A percentile compares a stretch with the other conserved stretches of the same genome.
These are phyloP conservation scores for Diaporthe australafricana DNA, from an alignment of 2,329 filamentous ascomycete genomes.

Conservation along the genomic window DNA sequence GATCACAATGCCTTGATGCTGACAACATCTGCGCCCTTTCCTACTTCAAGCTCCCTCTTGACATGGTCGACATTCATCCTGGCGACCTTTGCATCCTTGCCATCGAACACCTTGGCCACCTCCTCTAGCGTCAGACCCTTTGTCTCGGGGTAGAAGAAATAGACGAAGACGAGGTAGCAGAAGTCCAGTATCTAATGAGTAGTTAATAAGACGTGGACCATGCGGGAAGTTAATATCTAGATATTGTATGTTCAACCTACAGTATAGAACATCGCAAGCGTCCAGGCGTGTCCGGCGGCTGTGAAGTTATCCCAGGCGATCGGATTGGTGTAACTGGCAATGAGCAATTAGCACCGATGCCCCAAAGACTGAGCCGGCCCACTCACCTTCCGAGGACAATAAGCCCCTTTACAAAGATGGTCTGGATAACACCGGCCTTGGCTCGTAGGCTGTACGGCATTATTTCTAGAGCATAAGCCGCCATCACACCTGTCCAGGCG, in stretches of 20 bases:
- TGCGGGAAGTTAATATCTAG: too few species aligned
- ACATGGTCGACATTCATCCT: constrained; percentile 63
- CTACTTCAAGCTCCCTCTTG: constrained; percentile 56
- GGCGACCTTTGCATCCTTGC: constrained; percentile 62
- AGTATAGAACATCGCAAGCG: constrained; percentile 71
- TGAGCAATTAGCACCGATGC: background rate
- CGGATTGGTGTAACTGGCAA: constrained; percentile 65
- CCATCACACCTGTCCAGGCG: constrained; percentile 63
- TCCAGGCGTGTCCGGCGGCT: constrained; percentile 57
- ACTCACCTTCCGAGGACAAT: constrained; percentile 67
- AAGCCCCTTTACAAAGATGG: constrained; percentile 68
- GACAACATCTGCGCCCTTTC: background rate
- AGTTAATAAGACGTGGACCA: background rate
- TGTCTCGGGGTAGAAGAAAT: constrained; percentile 74
- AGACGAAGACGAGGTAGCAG: constrained; percentile 67
- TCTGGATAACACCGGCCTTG: constrained; percentile 69
- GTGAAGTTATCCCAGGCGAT: constrained; percentile 67
- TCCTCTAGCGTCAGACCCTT: constrained; percentile 75
- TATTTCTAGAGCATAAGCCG: constrained; percentile 65
- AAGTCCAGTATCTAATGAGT: constrained; percentile 62
- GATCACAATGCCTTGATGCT: background rate
- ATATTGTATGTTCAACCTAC: background rate
- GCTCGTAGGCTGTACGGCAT: constrained; percentile 64
- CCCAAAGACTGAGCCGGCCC: background rate
- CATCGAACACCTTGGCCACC: constrained; percentile 74